A percentile compares a stretch with the other conserved stretches of the same genome.
phyloP scores from a whole-genome alignment of 768 basidiomycete species.

The Leccinum obscurum region DNA sequence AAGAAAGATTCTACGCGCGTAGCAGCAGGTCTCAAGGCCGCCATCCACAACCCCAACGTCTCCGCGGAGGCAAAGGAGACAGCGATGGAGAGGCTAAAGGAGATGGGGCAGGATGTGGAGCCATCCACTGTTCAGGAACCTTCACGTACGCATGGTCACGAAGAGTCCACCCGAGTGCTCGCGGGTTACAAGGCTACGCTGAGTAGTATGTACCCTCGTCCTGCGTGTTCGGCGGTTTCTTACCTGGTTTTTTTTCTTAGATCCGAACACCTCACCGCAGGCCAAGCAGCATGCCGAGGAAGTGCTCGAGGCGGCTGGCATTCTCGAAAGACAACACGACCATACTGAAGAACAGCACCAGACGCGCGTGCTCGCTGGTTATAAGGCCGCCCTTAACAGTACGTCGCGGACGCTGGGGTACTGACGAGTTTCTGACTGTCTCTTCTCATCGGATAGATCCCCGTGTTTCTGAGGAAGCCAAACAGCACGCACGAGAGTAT shows the following conservation, averaged over 20 bases:
- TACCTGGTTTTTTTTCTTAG: conserved; percentile 11
- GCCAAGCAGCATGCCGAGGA: conserved; percentile 58
- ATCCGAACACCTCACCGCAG: conserved; percentile 44
- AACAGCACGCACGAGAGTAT: conserved; percentile 46
- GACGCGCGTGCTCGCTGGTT: conserved; percentile 51
- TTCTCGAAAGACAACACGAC: conserved; percentile 32
- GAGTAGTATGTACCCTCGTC: conserved; percentile 33
- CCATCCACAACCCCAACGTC: conserved; percentile 57
- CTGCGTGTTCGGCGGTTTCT: background rate
- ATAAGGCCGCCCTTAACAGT: conserved; percentile 58
- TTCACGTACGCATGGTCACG: background rate
- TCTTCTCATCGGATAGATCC: conserved; percentile 34
- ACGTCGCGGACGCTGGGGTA: conserved; percentile 8
- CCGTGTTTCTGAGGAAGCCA: conserved; percentile 48
- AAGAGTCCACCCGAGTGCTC: conserved; percentile 27
- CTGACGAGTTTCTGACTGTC: background rate
- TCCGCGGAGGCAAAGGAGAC: conserved; percentile 53
- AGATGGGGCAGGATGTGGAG: conserved; percentile 33
- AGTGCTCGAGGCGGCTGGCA: conserved; percentile 48
- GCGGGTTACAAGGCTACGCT: conserved; percentile 55
- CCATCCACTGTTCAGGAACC: background rate
- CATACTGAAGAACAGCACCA: conserved; percentile 41
- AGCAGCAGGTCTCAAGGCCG: conserved; percentile 57
- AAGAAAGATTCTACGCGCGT: conserved; percentile 47
- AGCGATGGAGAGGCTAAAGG: conserved; percentile 46